phyloP scores from a whole-genome alignment of 805 yeast genomes.

The Candida silvicultrix region DNA sequence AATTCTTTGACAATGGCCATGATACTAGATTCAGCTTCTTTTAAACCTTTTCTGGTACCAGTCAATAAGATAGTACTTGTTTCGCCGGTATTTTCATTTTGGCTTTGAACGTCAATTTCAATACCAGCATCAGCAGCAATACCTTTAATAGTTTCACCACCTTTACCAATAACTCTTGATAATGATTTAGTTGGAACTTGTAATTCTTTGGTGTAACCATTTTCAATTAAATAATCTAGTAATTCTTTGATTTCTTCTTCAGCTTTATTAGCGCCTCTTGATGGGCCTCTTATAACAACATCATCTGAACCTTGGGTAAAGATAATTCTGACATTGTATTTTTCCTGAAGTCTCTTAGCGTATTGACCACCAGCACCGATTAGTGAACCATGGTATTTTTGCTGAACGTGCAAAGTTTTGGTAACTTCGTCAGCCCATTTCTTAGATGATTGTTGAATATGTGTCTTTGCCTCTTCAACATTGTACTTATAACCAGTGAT shows the following conservation, averaged over 20 bases:
- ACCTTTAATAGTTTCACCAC: slow-evolving; percentile 77
- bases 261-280: slow-evolving; percentile 80
- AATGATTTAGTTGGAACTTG: slow-evolving; percentile 69
- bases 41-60: slow-evolving; percentile 74
- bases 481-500: slow-evolving; percentile 76
- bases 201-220: slow-evolving; percentile 63
- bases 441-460: slow-evolving; percentile 53
- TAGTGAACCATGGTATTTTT: slow-evolving; percentile 69
- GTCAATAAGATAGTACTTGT: slow-evolving; percentile 59
- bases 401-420: slow-evolving; percentile 61
- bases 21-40: slow-evolving; percentile 62
- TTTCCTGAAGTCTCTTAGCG: slow-evolving; percentile 79
- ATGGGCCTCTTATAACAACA: slow-evolving; percentile 77
- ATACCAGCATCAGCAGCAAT: slow-evolving; percentile 58
- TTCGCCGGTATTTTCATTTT: slow-evolving; percentile 31
- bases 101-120: slow-evolving; percentile 44
- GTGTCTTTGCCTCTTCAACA: slow-evolving; percentile 63
- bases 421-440: slow-evolving; percentile 79
- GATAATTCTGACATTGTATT: slow-evolving; percentile 73
- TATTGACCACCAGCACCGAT: slow-evolving; percentile 82
- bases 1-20: slow-evolving; percentile 56
- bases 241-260: slow-evolving; percentile 80
- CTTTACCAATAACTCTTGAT: slow-evolving; percentile 83
- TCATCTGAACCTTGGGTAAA: slow-evolving; percentile 64
- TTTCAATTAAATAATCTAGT: slow-evolving; percentile 79